These are phyloP conservation scores for Nepenthes gracilis DNA, from an alignment of 148 eudicot genomes.

Conservation along the genomic window DNA sequence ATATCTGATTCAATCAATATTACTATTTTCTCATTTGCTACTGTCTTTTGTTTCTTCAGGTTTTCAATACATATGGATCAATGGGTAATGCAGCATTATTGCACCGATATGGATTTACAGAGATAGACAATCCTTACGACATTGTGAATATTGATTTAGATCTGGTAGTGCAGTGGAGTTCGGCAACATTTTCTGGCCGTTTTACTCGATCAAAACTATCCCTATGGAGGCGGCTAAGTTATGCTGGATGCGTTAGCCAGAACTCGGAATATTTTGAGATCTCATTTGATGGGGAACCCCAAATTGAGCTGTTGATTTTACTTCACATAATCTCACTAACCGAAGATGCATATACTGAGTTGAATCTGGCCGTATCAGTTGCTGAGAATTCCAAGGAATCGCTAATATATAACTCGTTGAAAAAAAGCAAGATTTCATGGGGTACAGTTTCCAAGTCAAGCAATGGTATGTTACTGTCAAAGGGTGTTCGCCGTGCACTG, in stretches of 20 bases:
- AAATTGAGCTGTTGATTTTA: conserved; percentile 64
- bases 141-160: conserved; percentile 79
- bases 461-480: conserved; percentile 35
- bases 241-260: conserved; percentile 53
- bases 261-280: conserved; percentile 83
- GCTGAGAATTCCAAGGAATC: conserved; percentile 14
- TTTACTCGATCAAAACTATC: conserved; percentile 51
- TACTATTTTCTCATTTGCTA: background rate
- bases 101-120: conserved; percentile 94
- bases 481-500: conserved; percentile 47
- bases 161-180: conserved; percentile 68
- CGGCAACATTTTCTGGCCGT: conserved; percentile 54
- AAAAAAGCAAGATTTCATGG: background rate
- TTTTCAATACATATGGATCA: conserved; percentile 82
- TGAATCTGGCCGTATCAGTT: conserved; percentile 38
- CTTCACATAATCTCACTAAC: conserved; percentile 50
- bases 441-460: background rate
- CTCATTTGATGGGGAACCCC: conserved; percentile 71
- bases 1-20: background rate
- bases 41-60: conserved; percentile 27
- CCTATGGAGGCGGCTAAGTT: conserved; percentile 60
- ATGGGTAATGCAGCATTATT: conserved; percentile 92
- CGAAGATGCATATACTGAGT: conserved; percentile 42
- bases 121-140: conserved; percentile 55
- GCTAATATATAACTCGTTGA: conserved; percentile 4